Evolutionary conservation across 225 moss, liverwort and hornwort species (phyloP), one percentile per base, ranked within the genome.

Genomic region (Takakia lepidozioides): DNA sequence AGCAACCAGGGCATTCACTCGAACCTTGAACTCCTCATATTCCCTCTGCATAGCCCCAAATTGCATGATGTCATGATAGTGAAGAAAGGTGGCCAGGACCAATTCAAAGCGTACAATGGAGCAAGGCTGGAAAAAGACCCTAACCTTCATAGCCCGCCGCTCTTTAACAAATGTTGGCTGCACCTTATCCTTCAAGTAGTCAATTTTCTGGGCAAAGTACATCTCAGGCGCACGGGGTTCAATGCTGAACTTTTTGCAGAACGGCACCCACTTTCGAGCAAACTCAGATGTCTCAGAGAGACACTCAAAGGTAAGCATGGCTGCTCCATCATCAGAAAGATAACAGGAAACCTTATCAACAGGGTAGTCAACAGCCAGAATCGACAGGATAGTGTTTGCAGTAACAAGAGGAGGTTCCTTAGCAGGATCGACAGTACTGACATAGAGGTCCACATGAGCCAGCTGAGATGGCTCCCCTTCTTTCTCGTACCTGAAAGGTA

Each of bases 321-420:
- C 93, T 2, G 93, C 93, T 7, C 93, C 93, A 51, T 93, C 93
- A 48, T 93, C 93, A 44, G 93, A 93, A 16, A 93, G 75, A 40
- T 93, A 93, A 61, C 93, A 93, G 10, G 93, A 93, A 13, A 93
- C 5, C 59, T 86, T 93, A 67, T 93, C 93, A n/a, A 89, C 86
- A 0, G 93, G 93, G 32, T 93, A 93, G 19, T 93, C 93, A 10
- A 83, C 81, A 0, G 88, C 48, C 0, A 93, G 74, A 38, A 93
- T 93, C 0, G 93, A 93, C 3, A 93, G 72, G 3, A 93, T 88
- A 7, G 93, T 93, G 53, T 93, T 93, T 25, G 88, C 88, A 20
- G 93, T 93, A 8, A 93, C 93, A 4, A 93, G 72, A 2, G 93
- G 93, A 2, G 93, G 93, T 45, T 93, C 93, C 58, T 93, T 93